Evolutionary conservation across 2,329 filamentous ascomycete species (phyloP), one percentile per base, ranked within the genome.

Genomic region (Akanthomyces lecanii): DNA sequence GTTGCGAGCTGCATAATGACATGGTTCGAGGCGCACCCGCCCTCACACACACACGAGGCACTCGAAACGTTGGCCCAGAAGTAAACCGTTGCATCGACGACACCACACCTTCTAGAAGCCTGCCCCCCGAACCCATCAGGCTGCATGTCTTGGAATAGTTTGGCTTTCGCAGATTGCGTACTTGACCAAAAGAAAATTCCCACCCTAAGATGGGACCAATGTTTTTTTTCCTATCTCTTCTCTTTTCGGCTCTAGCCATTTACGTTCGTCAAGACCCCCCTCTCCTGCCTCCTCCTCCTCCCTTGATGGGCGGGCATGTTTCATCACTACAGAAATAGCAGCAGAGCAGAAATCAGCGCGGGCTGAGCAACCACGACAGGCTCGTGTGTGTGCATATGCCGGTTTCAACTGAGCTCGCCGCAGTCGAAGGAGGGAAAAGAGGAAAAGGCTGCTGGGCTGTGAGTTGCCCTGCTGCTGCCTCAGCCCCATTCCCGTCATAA

Each of bases 131-230:
- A 50, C 36, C 33, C 38, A 28, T 6, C 21, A 18, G 40, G 28
- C 23, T 42, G 54, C 54, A 57, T 57, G 54, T 57, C 54, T 57
- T 47, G 54, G 42, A 57, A n/a, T 48, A 25, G 36, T 48, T 57
- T 57, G 40, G 54, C 23, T 56, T 47, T 42, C 16, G 33, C n/a
- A 54, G 51, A 54, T 53, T 45, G 23, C 40, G 36, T 21, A 52
- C 38, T 16, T 21, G 44, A 40, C 44, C 33, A 36, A 36, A 7
- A 36, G 21, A 36, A 36, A 10, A 8, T 36, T 11, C 8, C 33
- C 33, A 36, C 33, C 4, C 21, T 50, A 23, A 50, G 47, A 50
- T 50, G 47, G 14, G 25, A 16, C 33, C 10, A 36, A 36, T 11
- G 10, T 36, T 40, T 16, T 40, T 40, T 16, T 40, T 40, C 2